These are phyloP conservation scores for Teunomyces barrocoloradensis DNA, from an alignment of 805 yeast genomes.

Conservation along the genomic window DNA sequence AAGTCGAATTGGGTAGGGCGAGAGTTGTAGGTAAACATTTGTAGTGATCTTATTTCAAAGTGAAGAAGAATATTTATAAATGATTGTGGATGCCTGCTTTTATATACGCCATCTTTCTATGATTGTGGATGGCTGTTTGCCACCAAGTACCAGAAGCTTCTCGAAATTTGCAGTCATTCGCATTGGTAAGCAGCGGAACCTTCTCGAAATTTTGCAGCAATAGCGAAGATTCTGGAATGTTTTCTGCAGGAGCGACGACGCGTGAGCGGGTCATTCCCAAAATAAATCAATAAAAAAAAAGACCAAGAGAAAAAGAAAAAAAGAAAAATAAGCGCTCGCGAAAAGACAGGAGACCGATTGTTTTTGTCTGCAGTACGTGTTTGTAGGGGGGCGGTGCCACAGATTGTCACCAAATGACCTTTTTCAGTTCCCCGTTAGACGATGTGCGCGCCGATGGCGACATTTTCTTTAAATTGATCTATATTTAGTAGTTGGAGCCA, in stretches of 20 bases:
- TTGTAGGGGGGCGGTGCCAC: not conserved
- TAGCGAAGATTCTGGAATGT: not conserved
- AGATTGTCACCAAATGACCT: not conserved
- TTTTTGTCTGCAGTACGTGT: not conserved
- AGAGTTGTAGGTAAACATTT: conserved; percentile 7
- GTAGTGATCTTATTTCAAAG: not conserved
- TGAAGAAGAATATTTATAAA: not conserved
- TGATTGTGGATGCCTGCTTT: not conserved
- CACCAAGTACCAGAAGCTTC: conserved; percentile 1
- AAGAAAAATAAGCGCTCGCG: too few species aligned
- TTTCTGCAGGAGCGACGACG: not conserved
- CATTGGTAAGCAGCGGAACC: not conserved
- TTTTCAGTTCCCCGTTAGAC: not conserved
- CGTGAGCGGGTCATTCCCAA: not conserved
- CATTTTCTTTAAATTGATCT: not conserved
- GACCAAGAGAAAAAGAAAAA: too few species aligned
- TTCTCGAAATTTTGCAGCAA: conserved; percentile 6
- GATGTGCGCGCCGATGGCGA: not conserved
- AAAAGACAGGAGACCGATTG: too few species aligned
- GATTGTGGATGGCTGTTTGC: not conserved
- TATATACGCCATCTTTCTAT: not conserved
- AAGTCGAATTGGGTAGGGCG: conserved; percentile 9
- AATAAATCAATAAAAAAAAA: too few species aligned
- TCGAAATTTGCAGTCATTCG: conserved; percentile 5
- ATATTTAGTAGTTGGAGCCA: not conserved